Evolutionary conservation across 1,284 basidiomycete species (phyloP).

Genomic region (Entoloma clypeatum): DNA sequence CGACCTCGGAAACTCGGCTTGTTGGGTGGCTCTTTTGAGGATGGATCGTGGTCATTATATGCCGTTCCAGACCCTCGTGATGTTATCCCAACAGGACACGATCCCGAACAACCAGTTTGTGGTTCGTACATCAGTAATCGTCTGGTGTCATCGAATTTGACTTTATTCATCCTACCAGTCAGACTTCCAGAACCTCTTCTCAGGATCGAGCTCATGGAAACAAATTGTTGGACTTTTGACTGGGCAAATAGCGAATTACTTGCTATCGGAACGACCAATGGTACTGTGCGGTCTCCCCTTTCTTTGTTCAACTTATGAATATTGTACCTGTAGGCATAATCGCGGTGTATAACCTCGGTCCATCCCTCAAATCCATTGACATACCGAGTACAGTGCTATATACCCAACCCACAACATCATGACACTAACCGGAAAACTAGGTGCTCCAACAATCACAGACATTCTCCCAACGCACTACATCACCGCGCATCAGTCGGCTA

Average conservation of each 20-base stretch:
- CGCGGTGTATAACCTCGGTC: constrained; percentile 68
- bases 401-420: not conserved
- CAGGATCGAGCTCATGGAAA: constrained; percentile 68
- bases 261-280: constrained; percentile 79
- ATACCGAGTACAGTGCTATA: constrained; percentile 24
- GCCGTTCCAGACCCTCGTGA: constrained; percentile 74
- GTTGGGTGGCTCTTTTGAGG: constrained; percentile 77
- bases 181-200: constrained; percentile 59
- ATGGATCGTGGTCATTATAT: constrained; percentile 76
- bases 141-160: not conserved
- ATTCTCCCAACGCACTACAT: constrained; percentile 70
- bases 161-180: constrained; percentile 38
- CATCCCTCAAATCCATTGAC: constrained; percentile 39
- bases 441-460: constrained; percentile 32
- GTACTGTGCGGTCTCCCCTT: constrained; percentile 35
- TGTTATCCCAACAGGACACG: constrained; percentile 28
- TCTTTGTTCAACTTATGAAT: not conserved
- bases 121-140: constrained; percentile 28
- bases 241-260: constrained; percentile 83
- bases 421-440: constrained; percentile 1
- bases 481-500: constrained; percentile 71
- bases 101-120: constrained; percentile 35
- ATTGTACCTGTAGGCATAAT: constrained; percentile 53
- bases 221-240: constrained; percentile 71
- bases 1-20: constrained; percentile 71